phyloP scores from a whole-genome alignment of 768 basidiomycete genomes.

The Tricholoma terreum region DNA sequence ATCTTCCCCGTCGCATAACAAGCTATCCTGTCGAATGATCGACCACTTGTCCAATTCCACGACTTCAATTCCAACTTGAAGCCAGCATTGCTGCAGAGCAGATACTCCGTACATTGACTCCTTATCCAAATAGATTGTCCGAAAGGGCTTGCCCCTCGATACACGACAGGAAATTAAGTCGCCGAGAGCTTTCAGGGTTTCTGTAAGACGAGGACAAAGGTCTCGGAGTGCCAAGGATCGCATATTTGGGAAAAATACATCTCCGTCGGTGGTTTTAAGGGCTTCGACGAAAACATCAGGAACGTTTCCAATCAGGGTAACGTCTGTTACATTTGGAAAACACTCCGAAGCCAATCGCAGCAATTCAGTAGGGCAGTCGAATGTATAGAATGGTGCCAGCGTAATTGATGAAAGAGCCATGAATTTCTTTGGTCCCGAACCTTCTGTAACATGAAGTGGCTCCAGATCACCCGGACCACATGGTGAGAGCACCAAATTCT shows the following conservation, averaged over 20 bases:
- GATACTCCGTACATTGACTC: neutral
- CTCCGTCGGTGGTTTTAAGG: too few relatives aligned
- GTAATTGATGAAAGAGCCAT: neutral
- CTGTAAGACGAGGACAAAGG: too few relatives aligned
- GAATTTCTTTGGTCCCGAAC: neutral
- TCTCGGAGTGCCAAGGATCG: neutral
- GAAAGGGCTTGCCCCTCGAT: neutral
- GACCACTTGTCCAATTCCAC: neutral
- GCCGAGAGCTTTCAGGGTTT: neutral
- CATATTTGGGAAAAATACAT: neutral
- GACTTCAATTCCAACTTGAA: neutral
- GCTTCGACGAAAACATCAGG: too few relatives aligned
- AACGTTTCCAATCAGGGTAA: too few relatives aligned
- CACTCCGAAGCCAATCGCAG: neutral
- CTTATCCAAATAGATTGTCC: neutral
- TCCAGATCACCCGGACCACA: neutral
- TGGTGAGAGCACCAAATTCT: neutral
- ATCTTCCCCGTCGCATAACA: neutral
- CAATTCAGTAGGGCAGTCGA: neutral
- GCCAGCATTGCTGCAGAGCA: neutral
- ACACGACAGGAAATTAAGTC: neutral
- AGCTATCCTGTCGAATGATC: neutral
- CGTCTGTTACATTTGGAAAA: neutral
- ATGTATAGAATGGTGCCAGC: neutral
- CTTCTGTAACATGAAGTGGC: neutral